Conservation (phyloP, 805 yeast genomes). For the Lipomyces yamanashiensis region DNA sequence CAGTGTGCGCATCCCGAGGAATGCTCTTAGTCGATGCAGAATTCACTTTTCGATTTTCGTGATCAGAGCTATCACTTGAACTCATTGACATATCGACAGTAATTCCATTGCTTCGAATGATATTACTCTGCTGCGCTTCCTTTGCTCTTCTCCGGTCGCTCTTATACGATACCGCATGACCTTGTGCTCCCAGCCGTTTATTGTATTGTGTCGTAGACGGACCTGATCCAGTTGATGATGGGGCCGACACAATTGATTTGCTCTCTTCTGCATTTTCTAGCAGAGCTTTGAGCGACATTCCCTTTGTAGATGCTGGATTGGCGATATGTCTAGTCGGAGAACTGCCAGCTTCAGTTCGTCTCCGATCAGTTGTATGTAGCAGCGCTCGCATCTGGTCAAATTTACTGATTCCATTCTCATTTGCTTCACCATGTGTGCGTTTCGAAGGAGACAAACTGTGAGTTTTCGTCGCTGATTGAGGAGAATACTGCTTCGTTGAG, state of each 20-base stretch:
- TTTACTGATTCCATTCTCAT: not conserved
- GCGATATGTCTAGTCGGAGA: not conserved
- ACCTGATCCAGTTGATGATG: conserved; percentile 1
- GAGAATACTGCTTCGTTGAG: not conserved
- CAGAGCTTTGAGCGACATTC: not conserved
- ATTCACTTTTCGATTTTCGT: not conserved
- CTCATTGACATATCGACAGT: conserved; percentile 1
- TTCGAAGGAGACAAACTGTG: conserved; percentile 7
- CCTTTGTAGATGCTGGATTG: conserved; percentile 2
- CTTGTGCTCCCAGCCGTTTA: not conserved
- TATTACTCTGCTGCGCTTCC: not conserved
- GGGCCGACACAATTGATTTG: not conserved
- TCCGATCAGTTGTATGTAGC: not conserved
- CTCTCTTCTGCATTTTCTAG: not conserved
- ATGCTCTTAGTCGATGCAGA: not conserved
- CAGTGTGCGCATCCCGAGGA: conserved; percentile 4
- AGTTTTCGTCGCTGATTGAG: not conserved
- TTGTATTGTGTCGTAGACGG: not conserved
- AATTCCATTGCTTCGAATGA: conserved; percentile 3
- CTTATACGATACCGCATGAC: not conserved
- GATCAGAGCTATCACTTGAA: not conserved
- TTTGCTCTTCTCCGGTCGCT: not conserved
- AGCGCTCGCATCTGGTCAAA: not conserved
- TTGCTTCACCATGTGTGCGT: not conserved
- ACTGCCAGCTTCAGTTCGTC: not conserved